Evolutionary conservation across 2,329 filamentous ascomycete species (phyloP), one percentile per base, ranked within the genome.

Genomic region (Microsporum audouinii): DNA sequence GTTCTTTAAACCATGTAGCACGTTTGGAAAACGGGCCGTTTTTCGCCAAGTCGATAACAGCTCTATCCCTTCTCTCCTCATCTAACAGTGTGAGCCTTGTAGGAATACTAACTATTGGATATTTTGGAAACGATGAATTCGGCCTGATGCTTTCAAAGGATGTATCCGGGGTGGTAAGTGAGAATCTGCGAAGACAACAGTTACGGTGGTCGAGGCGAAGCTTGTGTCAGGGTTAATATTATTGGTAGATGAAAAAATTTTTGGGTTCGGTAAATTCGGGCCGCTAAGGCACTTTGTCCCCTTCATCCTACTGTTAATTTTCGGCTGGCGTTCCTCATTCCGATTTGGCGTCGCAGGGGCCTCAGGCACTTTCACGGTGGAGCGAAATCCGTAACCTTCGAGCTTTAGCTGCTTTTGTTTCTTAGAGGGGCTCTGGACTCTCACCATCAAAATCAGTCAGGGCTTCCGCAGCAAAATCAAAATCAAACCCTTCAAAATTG

Each of bases 11-110:
- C 17, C 71, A 69, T 6, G 67, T 62, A 7, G 68, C 65, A 4
- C 66, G 61, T 14, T 65, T 61, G 1, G 70, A 70, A 60, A 78
- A 77, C 0, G 76, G 75, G 1, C 72, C 73, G n/a, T 67, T 61
- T 0, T 64, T 59, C 8, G 70, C 60, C 1, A 77, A 68, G 3
- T 71, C 67, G 1, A 62, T 61, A 36, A 75, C 63, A 6, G 74
- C 64, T 4, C 45, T 38, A 17, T 68, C 47, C 62, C 68, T 17
- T 63, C 64, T 31, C 56, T 59, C 4, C 60, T 65, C 49, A 14
- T 45, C 14, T 55, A 36, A 55, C 3, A 12, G 31, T 8, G 12
- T 31, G 10, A 17, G 5, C 31, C 3, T 36, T 5, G n/a, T 4
- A 17, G 51, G 33, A 17, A 29, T 10, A 17, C 14, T 10, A 2